Conservation (phyloP, 495 filamentous ascomycete species). For the Articulospora tetracladia region DNA sequence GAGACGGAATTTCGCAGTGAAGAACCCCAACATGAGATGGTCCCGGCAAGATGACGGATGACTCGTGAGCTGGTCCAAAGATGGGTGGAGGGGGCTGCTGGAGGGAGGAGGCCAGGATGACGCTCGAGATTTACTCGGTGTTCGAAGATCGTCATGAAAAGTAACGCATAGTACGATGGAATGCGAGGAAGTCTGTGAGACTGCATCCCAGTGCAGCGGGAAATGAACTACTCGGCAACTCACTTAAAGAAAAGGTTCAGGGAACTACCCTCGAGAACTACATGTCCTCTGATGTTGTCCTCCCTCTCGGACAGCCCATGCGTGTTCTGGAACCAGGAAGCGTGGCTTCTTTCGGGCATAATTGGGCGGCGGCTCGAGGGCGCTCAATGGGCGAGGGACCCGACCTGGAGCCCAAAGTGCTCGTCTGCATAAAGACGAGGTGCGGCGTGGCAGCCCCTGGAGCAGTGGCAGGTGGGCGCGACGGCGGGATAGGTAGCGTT, state of each 20-base stretch:
- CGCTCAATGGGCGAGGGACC: neutral
- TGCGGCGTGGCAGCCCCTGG: neutral
- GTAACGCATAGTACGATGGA: constrained; percentile 1
- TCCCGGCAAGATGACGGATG: neutral
- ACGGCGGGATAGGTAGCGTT: neutral
- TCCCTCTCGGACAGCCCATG: neutral
- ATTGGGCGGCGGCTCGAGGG: neutral
- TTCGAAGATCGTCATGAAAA: constrained; percentile 10
- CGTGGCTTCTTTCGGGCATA: constrained; percentile 18
- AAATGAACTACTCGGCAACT: constrained; percentile 9
- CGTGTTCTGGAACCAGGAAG: neutral
- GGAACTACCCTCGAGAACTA: constrained; percentile 4
- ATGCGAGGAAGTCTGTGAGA: neutral
- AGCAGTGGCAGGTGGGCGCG: neutral
- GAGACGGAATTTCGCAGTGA: neutral
- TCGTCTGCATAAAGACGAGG: neutral
- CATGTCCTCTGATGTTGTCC: neutral
- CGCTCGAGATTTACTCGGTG: constrained; percentile 12
- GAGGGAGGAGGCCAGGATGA: neutral
- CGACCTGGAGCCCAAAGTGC: neutral
- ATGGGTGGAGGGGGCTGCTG: neutral
- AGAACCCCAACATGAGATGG: constrained; percentile 1
- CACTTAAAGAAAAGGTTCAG: neutral
- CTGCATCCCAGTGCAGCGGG: neutral
- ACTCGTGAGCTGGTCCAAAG: constrained; percentile 7